Percentiles rank a stretch among this genome's conserved stretches.
Evolutionary conservation across 2,329 filamentous ascomycete genomes (phyloP).

Genomic region (Fusarium sp.): DNA sequence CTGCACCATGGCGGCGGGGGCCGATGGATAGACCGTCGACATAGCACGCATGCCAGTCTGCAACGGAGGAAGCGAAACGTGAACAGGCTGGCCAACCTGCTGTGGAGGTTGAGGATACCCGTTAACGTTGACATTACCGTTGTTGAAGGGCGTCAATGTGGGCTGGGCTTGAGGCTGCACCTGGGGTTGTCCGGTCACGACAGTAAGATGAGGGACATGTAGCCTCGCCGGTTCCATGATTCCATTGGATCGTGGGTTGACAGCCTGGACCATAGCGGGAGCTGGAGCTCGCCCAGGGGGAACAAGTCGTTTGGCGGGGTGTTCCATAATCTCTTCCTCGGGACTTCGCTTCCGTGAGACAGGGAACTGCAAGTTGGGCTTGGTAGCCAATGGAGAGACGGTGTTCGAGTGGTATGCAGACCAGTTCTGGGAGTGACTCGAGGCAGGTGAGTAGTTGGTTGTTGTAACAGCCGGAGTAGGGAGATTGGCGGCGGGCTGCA

Average conservation of each 20-base stretch:
- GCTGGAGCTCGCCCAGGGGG: conserved; percentile 42
- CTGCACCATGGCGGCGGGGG: conserved; percentile 58
- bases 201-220: conserved; percentile 77
- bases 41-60: conserved; percentile 76
- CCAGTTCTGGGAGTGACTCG: conserved; percentile 56
- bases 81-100: conserved; percentile 47
- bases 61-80: conserved; percentile 72
- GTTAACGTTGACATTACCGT: conserved; percentile 51
- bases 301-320: conserved; percentile 65
- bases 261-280: conserved; percentile 27
- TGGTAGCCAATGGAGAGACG: conserved; percentile 63
- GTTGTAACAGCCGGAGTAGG: conserved; percentile 52
- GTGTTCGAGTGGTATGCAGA: conserved; percentile 54
- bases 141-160: conserved; percentile 46
- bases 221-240: conserved; percentile 60
- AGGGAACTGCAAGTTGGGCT: conserved; percentile 58
- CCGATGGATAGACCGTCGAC: conserved; percentile 78
- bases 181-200: conserved; percentile 63
- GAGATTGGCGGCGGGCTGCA: conserved; percentile 47
- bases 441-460: conserved; percentile 56
- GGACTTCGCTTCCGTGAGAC: conserved; percentile 63
- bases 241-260: conserved; percentile 40
- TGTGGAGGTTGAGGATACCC: conserved; percentile 52
- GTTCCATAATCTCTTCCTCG: conserved; percentile 64
- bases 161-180: conserved; percentile 29